Percentiles rank a stretch among this genome's conserved stretches.
Evolutionary conservation across 805 yeast genomes (phyloP).

Genomic region (Kuraishia borneana): DNA sequence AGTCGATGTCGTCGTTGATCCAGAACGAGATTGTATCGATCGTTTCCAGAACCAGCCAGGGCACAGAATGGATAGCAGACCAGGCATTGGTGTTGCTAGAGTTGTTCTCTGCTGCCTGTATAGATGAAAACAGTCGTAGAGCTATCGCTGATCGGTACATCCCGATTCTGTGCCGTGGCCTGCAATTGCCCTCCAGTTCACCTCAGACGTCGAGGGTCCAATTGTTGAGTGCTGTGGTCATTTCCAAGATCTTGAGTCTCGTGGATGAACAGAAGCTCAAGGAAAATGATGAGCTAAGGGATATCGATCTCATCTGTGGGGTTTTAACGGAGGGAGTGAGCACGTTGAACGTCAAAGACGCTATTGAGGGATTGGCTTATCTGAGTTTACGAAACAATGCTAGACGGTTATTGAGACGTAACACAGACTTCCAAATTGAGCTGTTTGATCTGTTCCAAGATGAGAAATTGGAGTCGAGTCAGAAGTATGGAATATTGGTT

Average conservation of each 20-base stretch:
- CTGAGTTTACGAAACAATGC: slow-evolving; percentile 22
- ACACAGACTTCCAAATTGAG: slow-evolving; percentile 16
- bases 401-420: slow-evolving; percentile 22
- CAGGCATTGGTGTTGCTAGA: slow-evolving; percentile 12
- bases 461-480: slow-evolving; percentile 8
- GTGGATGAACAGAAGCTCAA: slow-evolving; percentile 20
- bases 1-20: neutral
- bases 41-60: neutral
- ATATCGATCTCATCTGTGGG: slow-evolving; percentile 9
- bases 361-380: slow-evolving; percentile 22
- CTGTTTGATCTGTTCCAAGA: slow-evolving; percentile 8
- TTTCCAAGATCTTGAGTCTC: slow-evolving; percentile 49
- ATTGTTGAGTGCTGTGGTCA: slow-evolving; percentile 28
- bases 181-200: slow-evolving; percentile 7
- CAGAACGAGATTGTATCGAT: neutral
- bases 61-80: neutral
- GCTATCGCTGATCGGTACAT: slow-evolving; percentile 33
- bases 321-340: neutral
- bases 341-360: neutral
- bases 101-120: slow-evolving; percentile 34
- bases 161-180: slow-evolving; percentile 25
- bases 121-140: slow-evolving; percentile 38
- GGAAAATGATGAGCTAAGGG: slow-evolving; percentile 17
- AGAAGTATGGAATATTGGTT: slow-evolving; percentile 28
- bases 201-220: neutral